Base-by-base conservation (phyloP, 179 eudicot species). In the Spinacia oleracea region DNA sequence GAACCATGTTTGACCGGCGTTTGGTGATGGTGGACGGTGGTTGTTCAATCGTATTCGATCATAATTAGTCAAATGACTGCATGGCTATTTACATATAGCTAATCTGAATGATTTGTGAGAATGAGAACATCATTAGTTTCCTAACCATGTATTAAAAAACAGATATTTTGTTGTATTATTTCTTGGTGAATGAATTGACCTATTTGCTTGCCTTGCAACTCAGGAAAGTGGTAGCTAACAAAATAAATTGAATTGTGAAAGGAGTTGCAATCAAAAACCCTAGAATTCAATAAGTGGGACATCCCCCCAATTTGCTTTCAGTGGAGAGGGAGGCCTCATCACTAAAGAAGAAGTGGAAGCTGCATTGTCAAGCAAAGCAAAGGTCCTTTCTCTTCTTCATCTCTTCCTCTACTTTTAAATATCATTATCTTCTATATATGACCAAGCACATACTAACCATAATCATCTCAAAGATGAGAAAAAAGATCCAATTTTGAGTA, bases 301-400 rank as follows among this genome's bases (percentile, higher is more conserved):
- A 88, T 46, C 69, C 77, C 74, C 82, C 77, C 74, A 80, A 78
- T 73, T 66, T 55, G 15, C 45, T 68, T 76, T n/a, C 73, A 80
- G 86, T 83, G 91, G 89, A 89, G 70, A 89, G 70, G 81, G 78
- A 81, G 74, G 74, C 66, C 48, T 59, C 80, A 75, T 82, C 81
- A 81, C 66, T 20, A 63, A n/a, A n/a, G n/a, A n/a, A 66, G 72
- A 81, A 89, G 84, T 82, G 90, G 90, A 87, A 82, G 90, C 84
- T 89, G 88, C 87, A 80, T 70, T 85, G 79, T 82, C 84, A 87
- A 86, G 90, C 90, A 89, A 87, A 84, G 86, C 70, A 59, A 75
- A 27, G 27, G 75, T 46, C 38, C 21, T 38, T 25, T 70, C 40
- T 29, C 20, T 56, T 51, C 40, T 42, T 21, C 60, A 16, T 76